A percentile compares a stretch with the other conserved stretches of the same genome.
phyloP scores from a whole-genome alignment of 1,284 basidiomycete genomes.

The Xerocomus alliaceus region DNA sequence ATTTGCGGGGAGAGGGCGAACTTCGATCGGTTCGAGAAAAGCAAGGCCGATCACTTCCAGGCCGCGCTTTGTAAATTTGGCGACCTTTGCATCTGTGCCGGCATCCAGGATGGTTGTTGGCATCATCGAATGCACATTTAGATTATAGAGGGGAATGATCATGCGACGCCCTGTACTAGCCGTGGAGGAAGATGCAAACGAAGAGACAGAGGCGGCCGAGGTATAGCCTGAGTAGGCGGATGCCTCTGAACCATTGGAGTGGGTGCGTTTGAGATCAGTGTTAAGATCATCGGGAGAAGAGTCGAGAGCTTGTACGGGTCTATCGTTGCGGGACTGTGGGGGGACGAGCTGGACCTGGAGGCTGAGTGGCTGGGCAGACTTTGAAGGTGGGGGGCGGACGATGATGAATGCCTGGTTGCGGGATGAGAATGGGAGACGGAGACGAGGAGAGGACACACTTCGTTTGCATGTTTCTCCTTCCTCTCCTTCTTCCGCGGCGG shows the following conservation, averaged over 20 bases:
- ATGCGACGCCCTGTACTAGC: constrained; percentile 63
- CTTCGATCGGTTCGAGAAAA: constrained; percentile 82
- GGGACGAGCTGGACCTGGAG: constrained; percentile 93
- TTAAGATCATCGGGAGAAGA: constrained; percentile 24
- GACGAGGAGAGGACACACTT: constrained; percentile 49
- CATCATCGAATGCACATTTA: constrained; percentile 92
- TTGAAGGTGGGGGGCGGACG: constrained; percentile 84
- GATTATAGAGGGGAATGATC: constrained; percentile 93
- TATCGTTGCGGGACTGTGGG: constrained; percentile 54
- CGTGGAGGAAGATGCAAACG: constrained; percentile 59
- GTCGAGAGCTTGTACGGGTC: constrained; percentile 50
- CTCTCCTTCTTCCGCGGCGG: constrained; percentile 43
- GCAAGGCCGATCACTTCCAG: constrained; percentile 84
- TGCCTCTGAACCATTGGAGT: constrained; percentile 49
- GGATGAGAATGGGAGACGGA: constrained; percentile 12
- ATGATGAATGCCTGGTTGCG: constrained; percentile 77
- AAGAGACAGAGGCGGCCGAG: constrained; percentile 60
- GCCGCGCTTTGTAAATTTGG: constrained; percentile 85
- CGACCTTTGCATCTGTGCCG: constrained; percentile 93
- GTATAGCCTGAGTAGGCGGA: constrained; percentile 42
- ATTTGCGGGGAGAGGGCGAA: constrained; percentile 53
- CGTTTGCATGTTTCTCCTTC: constrained; percentile 58
- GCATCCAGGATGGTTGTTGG: constrained; percentile 91
- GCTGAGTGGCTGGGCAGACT: constrained; percentile 87
- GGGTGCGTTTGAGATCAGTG: constrained; percentile 45